Conservation (phyloP, 2,329 filamentous ascomycete genomes). For the Coniella lustricola region DNA sequence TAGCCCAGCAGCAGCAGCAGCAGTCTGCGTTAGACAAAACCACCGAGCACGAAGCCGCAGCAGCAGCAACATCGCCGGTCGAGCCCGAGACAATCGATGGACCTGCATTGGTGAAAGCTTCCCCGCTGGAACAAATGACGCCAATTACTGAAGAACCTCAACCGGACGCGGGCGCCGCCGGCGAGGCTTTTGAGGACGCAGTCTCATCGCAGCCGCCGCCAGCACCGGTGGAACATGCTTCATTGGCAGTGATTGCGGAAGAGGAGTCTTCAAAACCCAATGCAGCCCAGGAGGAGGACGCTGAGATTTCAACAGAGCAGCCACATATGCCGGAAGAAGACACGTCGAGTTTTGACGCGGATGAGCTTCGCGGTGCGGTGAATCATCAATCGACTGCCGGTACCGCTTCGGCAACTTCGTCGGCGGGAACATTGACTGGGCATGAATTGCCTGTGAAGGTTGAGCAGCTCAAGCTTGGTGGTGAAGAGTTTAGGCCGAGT, state of each 20-base stretch:
- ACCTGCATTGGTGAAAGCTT: neutral
- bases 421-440: neutral
- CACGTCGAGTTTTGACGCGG: neutral
- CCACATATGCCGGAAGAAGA: neutral
- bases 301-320: neutral
- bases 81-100: neutral
- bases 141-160: slow-evolving; percentile 1
- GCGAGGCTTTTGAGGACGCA: neutral
- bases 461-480: slow-evolving; percentile 10
- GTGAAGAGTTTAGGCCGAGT: slow-evolving; percentile 13
- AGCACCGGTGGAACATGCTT: neutral
- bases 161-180: too few species aligned
- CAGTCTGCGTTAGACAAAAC: neutral
- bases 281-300: neutral
- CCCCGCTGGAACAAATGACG: neutral
- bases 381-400: neutral
- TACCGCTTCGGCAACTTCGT: neutral
- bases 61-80: neutral
- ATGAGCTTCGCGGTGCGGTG: neutral
- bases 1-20: too few species aligned
- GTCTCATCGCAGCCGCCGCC: neutral
- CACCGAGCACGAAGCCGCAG: neutral
- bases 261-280: neutral
- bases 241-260: neutral
- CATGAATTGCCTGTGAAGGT: slow-evolving; percentile 9